Base-by-base conservation (phyloP, 352 stramenopile genomes). In the Blastocystis sp. region DNA sequence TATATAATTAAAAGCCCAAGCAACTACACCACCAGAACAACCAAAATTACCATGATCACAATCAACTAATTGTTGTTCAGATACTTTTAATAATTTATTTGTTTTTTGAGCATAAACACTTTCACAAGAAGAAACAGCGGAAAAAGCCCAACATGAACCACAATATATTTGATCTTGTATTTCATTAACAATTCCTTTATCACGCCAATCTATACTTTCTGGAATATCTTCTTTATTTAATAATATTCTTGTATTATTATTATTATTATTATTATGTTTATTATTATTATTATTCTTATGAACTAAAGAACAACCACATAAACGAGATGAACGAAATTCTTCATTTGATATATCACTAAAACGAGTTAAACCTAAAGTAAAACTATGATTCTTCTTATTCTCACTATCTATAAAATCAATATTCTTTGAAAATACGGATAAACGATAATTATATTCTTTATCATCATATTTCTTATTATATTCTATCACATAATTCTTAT, bases 111-210 rank as follows among this genome's bases (percentile, higher is more conserved):
- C 95, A 46, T 88, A 75, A 11, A 83, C 85, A n/a, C 88, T 89
- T 74, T 99, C 91, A 36, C 97, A 83, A 0, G 86, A 79, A 21
- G 90, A 91, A 4, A 88, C 95, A 2, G 91, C 84, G 13, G 86
- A 94, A 75, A 98, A 98, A 10, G 87, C 84, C 88, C 90, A 98
- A 76, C 91, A 97, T 37, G 84, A 94, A 44, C 90, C 89, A 70
- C 91, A 97, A 30, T 83, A 77, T 48, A 86, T 90, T 70, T 98
- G 90, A 69, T 97, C 93, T 72, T 97, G 95, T 2, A 98, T 83
- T 0, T 77, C 75, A 10, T 88, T 95, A 6, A 97, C 86, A 10
- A 73, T 83, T 41, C 89, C 90, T 66, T 93, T 82, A 6, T 68
- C 56, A 39, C 78, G 66, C 91, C 91, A 98, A 73, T 98, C 84